phyloP scores from a whole-genome alignment of 78 protist species.

The Dictyostelium purpureum region DNA sequence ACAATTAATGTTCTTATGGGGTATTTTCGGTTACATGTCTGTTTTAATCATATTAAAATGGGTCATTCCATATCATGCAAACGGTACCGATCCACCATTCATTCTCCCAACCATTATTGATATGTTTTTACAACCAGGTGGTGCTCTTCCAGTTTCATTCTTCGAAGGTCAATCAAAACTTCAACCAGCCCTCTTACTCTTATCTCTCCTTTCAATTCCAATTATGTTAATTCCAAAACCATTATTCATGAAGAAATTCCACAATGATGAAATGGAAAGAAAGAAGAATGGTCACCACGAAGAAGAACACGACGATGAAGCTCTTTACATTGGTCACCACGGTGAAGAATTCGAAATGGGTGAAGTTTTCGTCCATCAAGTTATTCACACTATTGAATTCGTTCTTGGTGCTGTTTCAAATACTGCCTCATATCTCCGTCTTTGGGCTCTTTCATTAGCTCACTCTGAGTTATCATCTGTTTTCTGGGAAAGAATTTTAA shows the following conservation, averaged over 20 bases:
- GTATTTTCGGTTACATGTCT: conserved; percentile 96
- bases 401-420: conserved; percentile 98
- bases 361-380: conserved; percentile 91
- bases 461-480: conserved; percentile 94
- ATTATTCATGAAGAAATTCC: conserved; percentile 49
- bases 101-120: conserved; percentile 73
- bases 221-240: conserved; percentile 94
- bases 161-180: conserved; percentile 78
- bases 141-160: conserved; percentile 1
- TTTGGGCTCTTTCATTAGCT: conserved; percentile 99
- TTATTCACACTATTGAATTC: conserved; percentile 99
- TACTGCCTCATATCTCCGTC: conserved; percentile 99
- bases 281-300: conserved; percentile 45
- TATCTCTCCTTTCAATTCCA: conserved; percentile 93
- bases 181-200: conserved; percentile 84
- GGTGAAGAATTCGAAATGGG: conserved; percentile 91
- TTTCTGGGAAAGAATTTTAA: conserved; percentile 74
- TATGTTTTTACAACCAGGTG: conserved; percentile 71
- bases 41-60: conserved; percentile 82
- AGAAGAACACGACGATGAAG: conserved; percentile 63
- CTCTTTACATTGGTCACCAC: conserved; percentile 53
- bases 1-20: conserved; percentile 94
- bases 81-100: conserved; percentile 36
- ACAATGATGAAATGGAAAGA: conserved; percentile 5
- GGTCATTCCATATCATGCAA: conserved; percentile 23